Evolutionary conservation across 2,329 filamentous ascomycete genomes (phyloP).

Genomic region (Furcasterigmium furcatum): DNA sequence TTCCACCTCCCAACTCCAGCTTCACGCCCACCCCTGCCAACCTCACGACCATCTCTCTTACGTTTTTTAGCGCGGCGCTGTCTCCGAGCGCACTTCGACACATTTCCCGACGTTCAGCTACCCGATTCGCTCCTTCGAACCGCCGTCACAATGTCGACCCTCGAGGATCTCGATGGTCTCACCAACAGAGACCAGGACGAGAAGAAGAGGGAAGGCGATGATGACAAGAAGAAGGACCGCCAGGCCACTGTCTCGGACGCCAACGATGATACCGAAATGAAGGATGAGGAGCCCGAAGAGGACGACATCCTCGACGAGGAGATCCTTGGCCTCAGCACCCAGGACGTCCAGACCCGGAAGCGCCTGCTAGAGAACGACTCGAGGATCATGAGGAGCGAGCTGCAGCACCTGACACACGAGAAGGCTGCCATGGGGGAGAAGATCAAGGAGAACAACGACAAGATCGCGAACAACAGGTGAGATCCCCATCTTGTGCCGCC

Average conservation of each 20-base stretch:
- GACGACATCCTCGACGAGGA: conserved; percentile 89
- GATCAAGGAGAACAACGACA: conserved; percentile 98
- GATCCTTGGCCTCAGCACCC: conserved; percentile 87
- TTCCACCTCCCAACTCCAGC: conserved; percentile 8
- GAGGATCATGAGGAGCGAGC: conserved; percentile 98
- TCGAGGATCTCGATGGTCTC: conserved; percentile 88
- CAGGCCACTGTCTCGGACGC: conserved; percentile 48
- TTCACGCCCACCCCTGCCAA: no score
- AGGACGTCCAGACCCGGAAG: conserved; percentile 89
- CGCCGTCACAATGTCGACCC: conserved; percentile 69
- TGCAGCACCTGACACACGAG: conserved; percentile 89
- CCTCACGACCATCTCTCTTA: no score
- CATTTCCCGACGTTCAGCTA: no score
- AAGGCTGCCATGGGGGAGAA: conserved; percentile 96
- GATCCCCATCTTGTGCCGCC: conserved; percentile 15
- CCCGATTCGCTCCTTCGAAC: no score
- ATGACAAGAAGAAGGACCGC: conserved; percentile 28
- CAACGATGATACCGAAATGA: conserved; percentile 80
- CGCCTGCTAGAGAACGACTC: conserved; percentile 95
- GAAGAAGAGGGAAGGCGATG: conserved; percentile 39
- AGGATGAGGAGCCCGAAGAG: conserved; percentile 72
- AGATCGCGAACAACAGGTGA: conserved; percentile 98
- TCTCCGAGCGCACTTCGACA: no score
- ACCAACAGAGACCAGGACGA: conserved; percentile 78
- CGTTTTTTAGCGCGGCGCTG: no score